These are phyloP conservation scores for Cyberlindnera bimundalis DNA, from an alignment of 805 yeast species.

Conservation along the genomic window DNA sequence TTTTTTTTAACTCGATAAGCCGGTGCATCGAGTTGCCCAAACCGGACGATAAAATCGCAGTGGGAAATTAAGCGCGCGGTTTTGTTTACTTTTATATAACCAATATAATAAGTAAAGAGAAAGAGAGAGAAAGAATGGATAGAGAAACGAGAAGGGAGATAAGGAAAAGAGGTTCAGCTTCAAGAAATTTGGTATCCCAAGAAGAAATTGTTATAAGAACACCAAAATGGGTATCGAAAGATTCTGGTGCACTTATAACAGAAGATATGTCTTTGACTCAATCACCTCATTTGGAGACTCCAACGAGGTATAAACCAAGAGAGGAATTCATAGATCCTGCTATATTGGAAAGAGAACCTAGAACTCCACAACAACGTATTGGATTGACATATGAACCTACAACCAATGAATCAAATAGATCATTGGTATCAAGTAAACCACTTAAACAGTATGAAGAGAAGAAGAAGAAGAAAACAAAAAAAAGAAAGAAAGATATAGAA, in stretches of 20 bases:
- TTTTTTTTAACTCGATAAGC: background rate
- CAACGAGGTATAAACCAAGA: conserved; percentile 1
- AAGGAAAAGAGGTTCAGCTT: conserved; percentile 21
- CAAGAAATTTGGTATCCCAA: conserved; percentile 2
- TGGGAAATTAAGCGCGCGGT: too few relatives aligned
- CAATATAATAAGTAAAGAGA: too few relatives aligned
- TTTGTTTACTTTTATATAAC: too few relatives aligned
- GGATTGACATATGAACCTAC: conserved; percentile 7
- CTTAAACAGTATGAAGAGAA: background rate
- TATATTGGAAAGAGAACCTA: background rate
- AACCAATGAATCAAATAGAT: conserved; percentile 11
- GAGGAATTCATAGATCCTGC: conserved; percentile 4
- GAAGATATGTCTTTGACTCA: conserved; percentile 13
- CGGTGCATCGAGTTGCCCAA: conserved; percentile 13
- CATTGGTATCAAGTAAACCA: conserved; percentile 13
- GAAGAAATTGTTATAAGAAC: conserved; percentile 12
- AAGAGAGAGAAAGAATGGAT: too few relatives aligned
- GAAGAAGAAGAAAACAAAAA: conserved; percentile 2
- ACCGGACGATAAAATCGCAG: conserved; percentile 4
- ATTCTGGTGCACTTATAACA: conserved; percentile 23
- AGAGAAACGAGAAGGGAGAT: conserved; percentile 17
- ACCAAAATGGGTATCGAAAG: conserved; percentile 16
- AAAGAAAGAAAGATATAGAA: background rate
- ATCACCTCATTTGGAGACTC: conserved; percentile 14
- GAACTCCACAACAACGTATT: conserved; percentile 6